Evolutionary conservation across 2,329 filamentous ascomycete species (phyloP).

Genomic region (Daldinia sp.): DNA sequence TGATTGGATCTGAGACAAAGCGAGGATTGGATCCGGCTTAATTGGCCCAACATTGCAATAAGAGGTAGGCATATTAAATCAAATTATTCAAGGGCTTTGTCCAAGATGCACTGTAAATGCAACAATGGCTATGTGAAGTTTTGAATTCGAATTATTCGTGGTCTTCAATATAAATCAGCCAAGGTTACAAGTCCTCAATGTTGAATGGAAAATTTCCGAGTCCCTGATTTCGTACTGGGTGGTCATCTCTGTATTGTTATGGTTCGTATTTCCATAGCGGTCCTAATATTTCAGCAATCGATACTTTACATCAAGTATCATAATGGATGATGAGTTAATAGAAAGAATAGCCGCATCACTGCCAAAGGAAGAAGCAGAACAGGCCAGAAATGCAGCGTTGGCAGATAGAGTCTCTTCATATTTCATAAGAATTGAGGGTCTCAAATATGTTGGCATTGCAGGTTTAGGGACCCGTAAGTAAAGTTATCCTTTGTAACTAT

Average conservation of each 20-base stretch:
- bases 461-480: slow-evolving; percentile 26
- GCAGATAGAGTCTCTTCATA: slow-evolving; percentile 1
- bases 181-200: no score
- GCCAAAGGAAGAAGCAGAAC: not conserved
- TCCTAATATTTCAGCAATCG: not conserved
- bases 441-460: slow-evolving; percentile 11
- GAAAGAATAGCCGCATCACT: not conserved
- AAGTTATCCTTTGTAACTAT: not conserved
- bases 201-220: no score
- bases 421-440: not conserved
- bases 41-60: not conserved
- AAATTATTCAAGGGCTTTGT: not conserved
- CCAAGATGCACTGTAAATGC: no score
- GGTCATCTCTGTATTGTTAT: no score
- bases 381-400: not conserved
- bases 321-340: not conserved
- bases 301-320: not conserved
- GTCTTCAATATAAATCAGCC: no score
- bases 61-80: not conserved
- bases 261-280: not conserved
- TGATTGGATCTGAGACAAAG: not conserved
- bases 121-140: no score
- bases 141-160: no score
- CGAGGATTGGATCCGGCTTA: not conserved
- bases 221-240: no score